Base-by-base conservation (phyloP, 345 rosid species). In the Jatropha curcas region DNA sequence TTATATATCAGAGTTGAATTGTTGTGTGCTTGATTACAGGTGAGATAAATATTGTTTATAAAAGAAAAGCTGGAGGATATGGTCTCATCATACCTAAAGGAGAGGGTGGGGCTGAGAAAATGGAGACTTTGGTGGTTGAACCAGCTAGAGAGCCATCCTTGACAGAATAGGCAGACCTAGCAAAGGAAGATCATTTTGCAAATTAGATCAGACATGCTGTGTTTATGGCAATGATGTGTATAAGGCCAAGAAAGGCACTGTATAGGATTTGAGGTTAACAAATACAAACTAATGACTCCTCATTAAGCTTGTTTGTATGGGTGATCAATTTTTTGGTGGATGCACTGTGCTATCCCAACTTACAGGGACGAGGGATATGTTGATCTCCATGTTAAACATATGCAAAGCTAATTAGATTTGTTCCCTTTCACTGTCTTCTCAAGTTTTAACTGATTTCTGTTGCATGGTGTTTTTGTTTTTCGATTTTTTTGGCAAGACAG, bases 41-140 rank as follows among this genome's bases (percentile, higher is more conserved):
- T 69, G 97, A 92, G 86, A 84, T 94, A 35, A 94, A 94, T 77
- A 92, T 92, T 59, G 65, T 92, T 55, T 94, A 94, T 89, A 89
- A 86, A 79, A 87, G 97, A 82, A 87, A 77, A 76, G 88, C 84
- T 39, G 98, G 98, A 73, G 98, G 98, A 0, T 94, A 90, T 33
- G 97, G 98, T 70, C 80, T 94, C 43, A 94, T 94, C 57, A 80
- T 94, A 67, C 98, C 98, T 0, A 90, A 89, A 79, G 89, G 77
- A 73, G 75, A 87, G 4, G 90, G 92, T 16, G 70, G 82, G 72
- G 72, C 86, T 16, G 80, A 84, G 83, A 88, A 87, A 73, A 27
- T 90, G 28, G 95, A 94, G 71, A 89, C 90, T 7, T 64, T 92
- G 72, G 81, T 81, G 39, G 57, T 83, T 4, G 92, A 89, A 79